Base-by-base conservation (phyloP, 352 stramenopile species). In the Globisporangium orthogonon region DNA sequence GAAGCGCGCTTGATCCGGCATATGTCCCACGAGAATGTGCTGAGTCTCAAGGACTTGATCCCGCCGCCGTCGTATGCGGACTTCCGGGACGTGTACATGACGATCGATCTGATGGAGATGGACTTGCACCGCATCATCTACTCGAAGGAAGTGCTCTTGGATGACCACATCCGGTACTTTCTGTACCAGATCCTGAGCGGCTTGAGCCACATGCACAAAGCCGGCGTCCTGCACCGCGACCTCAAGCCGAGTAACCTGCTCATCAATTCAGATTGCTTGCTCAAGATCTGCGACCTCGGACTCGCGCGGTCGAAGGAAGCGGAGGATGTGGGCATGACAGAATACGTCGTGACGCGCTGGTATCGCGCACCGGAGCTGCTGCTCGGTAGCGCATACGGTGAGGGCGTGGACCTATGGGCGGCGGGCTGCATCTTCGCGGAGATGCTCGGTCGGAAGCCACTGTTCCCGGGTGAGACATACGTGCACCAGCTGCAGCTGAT, bases 211-310 rank as follows among this genome's bases (percentile, higher is more conserved):
- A 95, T 95, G 86, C 86, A 95, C 65, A 84, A 76, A 30, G 83
- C 82, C 17, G 86, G 84, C 17, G 83, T 95, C 45, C 65, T 95
- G 49, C 86, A 95, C 63, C 84, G 86, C 41, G 86, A 95, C 63
- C 61, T 95, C 7, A 95, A 95, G 65, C 86, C 86, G 0, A 93
- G 84, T 58, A 95, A 95, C 43, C 50, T 95, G 63, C 83, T 95
- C 40, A 89, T 94, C 59, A 95, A 95, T 63, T 94, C 83, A 17
- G 97, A 98, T 63, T 98, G 95, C 53, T 78, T 98, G 65, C 78
- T 98, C 43, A 98, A 98, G 70, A 97, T 98, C 62, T 98, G 95
- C 71, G 95, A 98, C 63, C 89, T 98, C 46, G 95, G 95, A 23
- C 76, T 98, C 10, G 92, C 94, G 39, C 87, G 95, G 14, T 90